These are phyloP conservation scores for Corymbia citriodora DNA, from an alignment of 441 rosid species.

Conservation along the genomic window DNA sequence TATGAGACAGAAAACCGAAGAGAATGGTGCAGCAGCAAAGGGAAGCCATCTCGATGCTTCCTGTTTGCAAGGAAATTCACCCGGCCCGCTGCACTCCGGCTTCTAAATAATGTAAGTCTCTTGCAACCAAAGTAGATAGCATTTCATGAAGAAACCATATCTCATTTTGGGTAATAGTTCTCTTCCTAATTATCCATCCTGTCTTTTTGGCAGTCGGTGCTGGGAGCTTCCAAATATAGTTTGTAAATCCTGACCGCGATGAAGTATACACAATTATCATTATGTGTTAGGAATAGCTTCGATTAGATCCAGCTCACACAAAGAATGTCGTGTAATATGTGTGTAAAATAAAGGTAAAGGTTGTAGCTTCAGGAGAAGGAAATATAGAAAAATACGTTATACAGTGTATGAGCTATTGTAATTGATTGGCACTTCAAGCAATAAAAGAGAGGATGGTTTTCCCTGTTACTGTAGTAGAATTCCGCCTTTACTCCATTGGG, in stretches of 20 bases:
- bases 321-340: not conserved
- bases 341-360: not conserved
- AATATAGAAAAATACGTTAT: not conserved
- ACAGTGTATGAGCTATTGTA: not conserved
- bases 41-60: slow-evolving; percentile 79
- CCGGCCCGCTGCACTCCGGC: slow-evolving; percentile 87
- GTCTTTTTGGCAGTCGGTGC: not conserved
- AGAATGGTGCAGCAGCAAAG: slow-evolving; percentile 97
- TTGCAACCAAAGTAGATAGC: not conserved
- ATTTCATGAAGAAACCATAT: not conserved
- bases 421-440: not conserved
- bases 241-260: not conserved
- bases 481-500: not conserved
- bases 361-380: not conserved
- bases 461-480: not conserved
- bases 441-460: not conserved
- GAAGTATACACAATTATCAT: not conserved
- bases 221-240: not conserved
- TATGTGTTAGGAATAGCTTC: not conserved
- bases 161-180: not conserved
- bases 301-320: not conserved
- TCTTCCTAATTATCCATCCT: not conserved
- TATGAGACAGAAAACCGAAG: slow-evolving; percentile 82
- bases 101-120: slow-evolving; percentile 55
- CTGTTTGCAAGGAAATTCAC: slow-evolving; percentile 97